phyloP scores from a whole-genome alignment of 345 rosid genomes.

The Euphorbia lathyris region DNA sequence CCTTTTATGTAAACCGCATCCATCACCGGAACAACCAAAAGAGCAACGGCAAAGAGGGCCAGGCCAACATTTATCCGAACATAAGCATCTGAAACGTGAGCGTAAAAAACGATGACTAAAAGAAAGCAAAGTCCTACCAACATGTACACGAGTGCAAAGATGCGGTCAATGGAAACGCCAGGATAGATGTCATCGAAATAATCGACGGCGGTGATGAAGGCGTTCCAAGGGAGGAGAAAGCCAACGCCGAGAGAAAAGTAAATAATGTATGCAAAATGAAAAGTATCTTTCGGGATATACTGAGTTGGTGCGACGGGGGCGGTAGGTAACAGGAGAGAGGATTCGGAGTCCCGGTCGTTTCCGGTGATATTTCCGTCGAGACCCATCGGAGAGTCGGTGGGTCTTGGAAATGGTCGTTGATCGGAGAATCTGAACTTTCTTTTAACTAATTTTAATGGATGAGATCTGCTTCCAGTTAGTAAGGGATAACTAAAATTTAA shows the following conservation, averaged over 20 bases:
- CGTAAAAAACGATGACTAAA: slow-evolving; percentile 52
- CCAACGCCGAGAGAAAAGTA: slow-evolving; percentile 85
- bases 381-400: slow-evolving; percentile 33
- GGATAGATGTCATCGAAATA: slow-evolving; percentile 94
- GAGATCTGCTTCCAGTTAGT: neutral
- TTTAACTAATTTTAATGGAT: neutral
- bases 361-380: slow-evolving; percentile 27
- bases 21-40: slow-evolving; percentile 71
- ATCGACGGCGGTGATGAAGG: slow-evolving; percentile 97
- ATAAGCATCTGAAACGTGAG: slow-evolving; percentile 65
- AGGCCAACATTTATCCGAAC: slow-evolving; percentile 78
- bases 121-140: slow-evolving; percentile 54
- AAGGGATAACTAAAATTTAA: neutral
- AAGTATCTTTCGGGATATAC: slow-evolving; percentile 56
- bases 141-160: slow-evolving; percentile 82
- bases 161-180: slow-evolving; percentile 76
- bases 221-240: slow-evolving; percentile 96
- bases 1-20: slow-evolving; percentile 74
- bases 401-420: too few relatives aligned
- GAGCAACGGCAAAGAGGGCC: slow-evolving; percentile 46
- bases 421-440: slow-evolving; percentile 1
- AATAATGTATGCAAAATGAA: slow-evolving; percentile 75
- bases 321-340: slow-evolving; percentile 43
- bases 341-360: slow-evolving; percentile 44
- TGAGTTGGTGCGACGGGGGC: slow-evolving; percentile 11